A percentile compares a stretch with the other conserved stretches of the same genome.
These are phyloP conservation scores for Trichoderma pleuroti DNA, from an alignment of 2,329 filamentous ascomycete species.

Conservation along the genomic window DNA sequence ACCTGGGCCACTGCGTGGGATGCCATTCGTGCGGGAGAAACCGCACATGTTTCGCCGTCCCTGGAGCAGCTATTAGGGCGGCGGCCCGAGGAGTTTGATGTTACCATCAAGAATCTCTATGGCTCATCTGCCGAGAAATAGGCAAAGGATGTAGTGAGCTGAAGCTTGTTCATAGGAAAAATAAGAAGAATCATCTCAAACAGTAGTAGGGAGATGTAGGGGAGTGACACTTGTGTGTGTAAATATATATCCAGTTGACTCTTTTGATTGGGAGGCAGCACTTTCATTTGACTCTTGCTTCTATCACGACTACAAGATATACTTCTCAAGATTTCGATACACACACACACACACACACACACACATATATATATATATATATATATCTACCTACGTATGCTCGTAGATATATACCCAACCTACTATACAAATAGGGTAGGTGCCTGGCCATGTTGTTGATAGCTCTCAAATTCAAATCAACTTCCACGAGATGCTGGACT, in stretches of 20 bases:
- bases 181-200: not conserved
- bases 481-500: not conserved
- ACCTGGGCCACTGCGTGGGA: slow-evolving; percentile 13
- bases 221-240: not conserved
- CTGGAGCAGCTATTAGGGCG: slow-evolving; percentile 4
- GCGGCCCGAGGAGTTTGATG: slow-evolving; percentile 2
- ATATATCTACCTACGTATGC: not conserved
- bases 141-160: not conserved
- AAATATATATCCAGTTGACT: not conserved
- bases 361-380: no score
- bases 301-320: not conserved
- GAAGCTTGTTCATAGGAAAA: not conserved
- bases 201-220: not conserved
- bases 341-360: no score
- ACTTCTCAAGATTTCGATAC: not conserved
- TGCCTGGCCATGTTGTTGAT: not conserved
- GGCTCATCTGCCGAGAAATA: not conserved
- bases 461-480: not conserved
- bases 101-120: not conserved
- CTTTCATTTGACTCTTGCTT: no score
- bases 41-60: not conserved
- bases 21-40: slow-evolving; percentile 3
- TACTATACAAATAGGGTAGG: not conserved
- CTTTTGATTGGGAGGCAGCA: not conserved
- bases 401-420: not conserved